Percentiles rank a stretch among this genome's conserved stretches.
These are phyloP conservation scores for Saccharum officinarum DNA, from an alignment of 176 grass and related monocot species.

Conservation along the genomic window DNA sequence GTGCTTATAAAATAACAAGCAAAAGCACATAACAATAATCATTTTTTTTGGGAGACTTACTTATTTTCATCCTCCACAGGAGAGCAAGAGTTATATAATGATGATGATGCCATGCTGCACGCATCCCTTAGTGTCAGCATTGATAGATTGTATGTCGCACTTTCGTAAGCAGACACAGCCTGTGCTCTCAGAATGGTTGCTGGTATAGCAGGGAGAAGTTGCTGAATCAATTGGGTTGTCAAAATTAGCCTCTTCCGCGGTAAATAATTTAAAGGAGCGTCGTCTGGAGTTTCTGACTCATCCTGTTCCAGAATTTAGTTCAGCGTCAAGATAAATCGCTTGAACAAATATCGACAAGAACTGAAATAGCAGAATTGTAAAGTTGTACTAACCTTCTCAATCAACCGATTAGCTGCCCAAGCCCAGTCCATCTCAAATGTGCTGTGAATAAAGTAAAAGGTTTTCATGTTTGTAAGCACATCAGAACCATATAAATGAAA, in stretches of 20 bases:
- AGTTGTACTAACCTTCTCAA: slow-evolving; percentile 75
- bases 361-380: slow-evolving; percentile 12
- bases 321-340: slow-evolving; percentile 16
- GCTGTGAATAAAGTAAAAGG: slow-evolving; percentile 52
- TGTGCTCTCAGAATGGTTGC: slow-evolving; percentile 65
- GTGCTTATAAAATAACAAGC: slow-evolving; percentile 9
- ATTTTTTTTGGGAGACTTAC: slow-evolving; percentile 48
- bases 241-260: slow-evolving; percentile 67
- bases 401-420: slow-evolving; percentile 80
- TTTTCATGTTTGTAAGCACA: slow-evolving; percentile 31
- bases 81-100: slow-evolving; percentile 41
- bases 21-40: neutral
- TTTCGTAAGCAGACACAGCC: slow-evolving; percentile 72
- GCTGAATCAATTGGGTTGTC: slow-evolving; percentile 80
- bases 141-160: slow-evolving; percentile 59
- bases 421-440: slow-evolving; percentile 74
- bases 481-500: slow-evolving; percentile 36
- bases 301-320: slow-evolving; percentile 43
- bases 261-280: slow-evolving; percentile 48
- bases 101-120: slow-evolving; percentile 63
- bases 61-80: slow-evolving; percentile 54
- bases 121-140: slow-evolving; percentile 75
- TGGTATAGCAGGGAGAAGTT: slow-evolving; percentile 77
- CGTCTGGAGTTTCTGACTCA: slow-evolving; percentile 74
- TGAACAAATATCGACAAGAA: slow-evolving; percentile 32